A percentile compares a stretch with the other conserved stretches of the same genome.
These are phyloP conservation scores for Pyricularia pennisetigena DNA, from an alignment of 2,329 filamentous ascomycete species.

Conservation along the genomic window DNA sequence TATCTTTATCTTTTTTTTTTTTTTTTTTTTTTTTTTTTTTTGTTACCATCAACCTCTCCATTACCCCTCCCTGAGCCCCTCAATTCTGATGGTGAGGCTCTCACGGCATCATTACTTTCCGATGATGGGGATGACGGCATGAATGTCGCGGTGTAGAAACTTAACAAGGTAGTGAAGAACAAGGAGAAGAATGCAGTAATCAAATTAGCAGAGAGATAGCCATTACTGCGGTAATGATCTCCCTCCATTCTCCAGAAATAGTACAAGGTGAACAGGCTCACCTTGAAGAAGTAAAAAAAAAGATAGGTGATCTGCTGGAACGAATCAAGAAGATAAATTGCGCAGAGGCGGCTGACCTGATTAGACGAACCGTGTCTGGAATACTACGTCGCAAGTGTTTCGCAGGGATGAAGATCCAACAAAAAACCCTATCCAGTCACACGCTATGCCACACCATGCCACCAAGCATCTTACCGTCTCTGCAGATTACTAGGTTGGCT, in stretches of 20 bases:
- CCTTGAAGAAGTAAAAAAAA: neutral
- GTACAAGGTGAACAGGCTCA: no score
- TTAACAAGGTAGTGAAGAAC: no score
- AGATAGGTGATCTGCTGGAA: neutral
- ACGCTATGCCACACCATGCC: neutral
- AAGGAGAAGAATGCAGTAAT: neutral
- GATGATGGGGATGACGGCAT: neutral
- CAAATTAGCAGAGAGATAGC: no score
- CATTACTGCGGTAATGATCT: no score
- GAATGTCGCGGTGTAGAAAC: neutral
- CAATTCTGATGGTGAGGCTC: neutral
- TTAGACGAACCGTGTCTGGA: neutral
- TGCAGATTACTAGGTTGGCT: neutral
- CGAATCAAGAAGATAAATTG: neutral
- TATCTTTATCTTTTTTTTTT: no score
- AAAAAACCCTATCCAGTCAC: neutral
- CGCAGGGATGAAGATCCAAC: neutral
- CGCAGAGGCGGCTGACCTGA: neutral
- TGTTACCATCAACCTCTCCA: neutral
- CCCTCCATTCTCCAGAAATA: no score
- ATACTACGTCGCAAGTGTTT: neutral
- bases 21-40: no score
- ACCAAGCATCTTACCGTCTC: neutral
- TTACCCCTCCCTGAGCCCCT: neutral
- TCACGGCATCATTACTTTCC: neutral